Percentiles rank a stretch among this genome's conserved stretches.
phyloP scores from a whole-genome alignment of 2,329 filamentous ascomycete genomes.

The Fusarium sp. region DNA sequence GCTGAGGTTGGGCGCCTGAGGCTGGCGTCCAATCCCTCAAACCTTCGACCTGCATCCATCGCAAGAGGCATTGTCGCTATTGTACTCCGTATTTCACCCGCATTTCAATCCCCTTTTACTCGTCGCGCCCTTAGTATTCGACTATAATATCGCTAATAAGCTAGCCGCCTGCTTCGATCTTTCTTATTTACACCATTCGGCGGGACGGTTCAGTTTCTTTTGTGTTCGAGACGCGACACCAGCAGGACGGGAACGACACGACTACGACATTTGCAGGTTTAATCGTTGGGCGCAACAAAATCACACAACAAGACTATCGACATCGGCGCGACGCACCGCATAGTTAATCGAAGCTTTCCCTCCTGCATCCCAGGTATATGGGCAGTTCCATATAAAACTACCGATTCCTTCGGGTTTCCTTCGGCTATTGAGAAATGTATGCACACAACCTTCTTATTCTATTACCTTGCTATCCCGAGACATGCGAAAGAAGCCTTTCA shows the following conservation, averaged over 20 bases:
- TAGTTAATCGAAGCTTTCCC: slow-evolving; percentile 1
- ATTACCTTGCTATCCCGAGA: neutral
- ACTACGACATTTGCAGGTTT: slow-evolving; percentile 22
- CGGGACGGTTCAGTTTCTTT: slow-evolving; percentile 10
- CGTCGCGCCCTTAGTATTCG: slow-evolving; percentile 7
- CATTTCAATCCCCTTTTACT: slow-evolving; percentile 16
- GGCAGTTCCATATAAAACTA: slow-evolving; percentile 23
- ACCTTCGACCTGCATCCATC: slow-evolving; percentile 40
- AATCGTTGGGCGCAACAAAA: neutral
- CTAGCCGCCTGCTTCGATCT: slow-evolving; percentile 10
- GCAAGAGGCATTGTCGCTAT: slow-evolving; percentile 33
- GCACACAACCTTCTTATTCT: slow-evolving; percentile 15
- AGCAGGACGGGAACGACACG: slow-evolving; percentile 16
- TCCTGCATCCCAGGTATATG: slow-evolving; percentile 38
- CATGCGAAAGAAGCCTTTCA: slow-evolving; percentile 3
- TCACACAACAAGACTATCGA: neutral
- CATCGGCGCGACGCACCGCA: neutral
- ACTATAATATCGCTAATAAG: slow-evolving; percentile 15
- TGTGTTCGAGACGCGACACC: slow-evolving; percentile 31
- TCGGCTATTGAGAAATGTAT: slow-evolving; percentile 44
- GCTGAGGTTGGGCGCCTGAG: slow-evolving; percentile 26
- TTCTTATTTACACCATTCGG: slow-evolving; percentile 21
- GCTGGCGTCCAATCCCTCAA: slow-evolving; percentile 37
- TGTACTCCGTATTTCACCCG: slow-evolving; percentile 27
- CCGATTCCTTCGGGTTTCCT: slow-evolving; percentile 35